These are phyloP conservation scores for Fusarium sp. DNA, from an alignment of 2,329 filamentous ascomycete species.

Conservation along the genomic window DNA sequence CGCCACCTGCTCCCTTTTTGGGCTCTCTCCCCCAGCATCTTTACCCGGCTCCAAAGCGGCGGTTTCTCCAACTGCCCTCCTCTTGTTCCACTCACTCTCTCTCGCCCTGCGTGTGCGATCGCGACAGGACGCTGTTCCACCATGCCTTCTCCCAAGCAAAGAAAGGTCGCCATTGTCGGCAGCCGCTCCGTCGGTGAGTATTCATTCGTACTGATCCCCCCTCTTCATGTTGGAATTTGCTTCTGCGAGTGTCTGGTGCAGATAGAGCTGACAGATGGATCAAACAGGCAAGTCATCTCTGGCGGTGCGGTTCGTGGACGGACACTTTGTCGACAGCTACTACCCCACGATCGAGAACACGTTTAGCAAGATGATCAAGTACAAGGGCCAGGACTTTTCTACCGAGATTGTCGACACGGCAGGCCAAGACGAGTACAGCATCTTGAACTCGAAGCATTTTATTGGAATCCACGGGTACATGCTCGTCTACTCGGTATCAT, in stretches of 20 bases:
- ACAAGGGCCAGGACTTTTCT: constrained; percentile 91
- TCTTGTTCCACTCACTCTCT: constrained; percentile 26
- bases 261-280: constrained; percentile 13
- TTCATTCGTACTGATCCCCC: neutral
- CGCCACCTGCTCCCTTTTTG: constrained; percentile 13
- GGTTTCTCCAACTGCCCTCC: neutral
- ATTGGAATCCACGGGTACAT: constrained; percentile 99
- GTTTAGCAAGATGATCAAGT: constrained; percentile 94
- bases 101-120: constrained; percentile 10
- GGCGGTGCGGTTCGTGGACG: constrained; percentile 96
- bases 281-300: constrained; percentile 91
- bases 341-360: constrained; percentile 99
- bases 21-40: neutral
- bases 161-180: constrained; percentile 96
- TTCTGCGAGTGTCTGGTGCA: neutral
- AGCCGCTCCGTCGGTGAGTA: constrained; percentile 82
- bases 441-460: constrained; percentile 98
- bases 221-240: neutral
- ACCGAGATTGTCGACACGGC: constrained; percentile 99
- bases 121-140: constrained; percentile 23
- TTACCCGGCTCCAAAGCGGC: neutral
- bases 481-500: constrained; percentile 97
- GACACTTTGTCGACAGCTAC: constrained; percentile 98
- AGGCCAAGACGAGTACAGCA: constrained; percentile 98
- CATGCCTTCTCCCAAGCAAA: constrained; percentile 75